Conservation (phyloP, 1,139 yeast species). For the Candida sojae region DNA sequence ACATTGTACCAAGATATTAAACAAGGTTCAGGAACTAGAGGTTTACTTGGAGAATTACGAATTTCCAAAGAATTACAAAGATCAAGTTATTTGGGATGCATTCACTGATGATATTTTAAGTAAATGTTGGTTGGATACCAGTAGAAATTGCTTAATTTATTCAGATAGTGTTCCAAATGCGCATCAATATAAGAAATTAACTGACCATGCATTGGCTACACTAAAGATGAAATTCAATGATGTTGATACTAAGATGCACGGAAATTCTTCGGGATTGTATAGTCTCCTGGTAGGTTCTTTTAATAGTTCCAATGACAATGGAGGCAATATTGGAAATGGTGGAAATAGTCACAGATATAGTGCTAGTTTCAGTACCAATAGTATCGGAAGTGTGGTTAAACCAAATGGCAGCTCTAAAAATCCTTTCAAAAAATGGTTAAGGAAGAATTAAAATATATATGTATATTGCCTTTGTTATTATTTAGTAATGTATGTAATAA, state of each 20-base stretch:
- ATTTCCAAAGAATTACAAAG: constrained; percentile 33
- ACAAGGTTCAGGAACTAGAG: constrained; percentile 37
- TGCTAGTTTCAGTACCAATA: constrained; percentile 24
- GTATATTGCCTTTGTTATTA: too few species aligned
- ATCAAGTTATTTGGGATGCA: constrained; percentile 29
- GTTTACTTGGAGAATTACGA: constrained; percentile 39
- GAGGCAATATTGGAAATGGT: not conserved
- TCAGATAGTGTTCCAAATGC: constrained; percentile 16
- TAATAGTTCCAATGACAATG: not conserved
- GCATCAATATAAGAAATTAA: constrained; percentile 19
- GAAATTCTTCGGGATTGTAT: not conserved
- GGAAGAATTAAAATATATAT: constrained; percentile 14
- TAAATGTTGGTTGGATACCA: constrained; percentile 30
- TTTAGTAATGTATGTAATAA: too few species aligned
- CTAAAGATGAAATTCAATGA: constrained; percentile 35
- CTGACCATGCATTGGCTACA: constrained; percentile 33
- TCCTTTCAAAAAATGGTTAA: constrained; percentile 42
- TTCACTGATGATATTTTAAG: constrained; percentile 35
- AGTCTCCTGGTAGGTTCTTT: not conserved
- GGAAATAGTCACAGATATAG: constrained; percentile 3
- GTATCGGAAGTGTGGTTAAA: constrained; percentile 25
- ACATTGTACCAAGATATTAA: constrained; percentile 42
- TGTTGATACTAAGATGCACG: constrained; percentile 6
- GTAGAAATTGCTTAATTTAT: constrained; percentile 35
- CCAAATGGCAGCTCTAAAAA: constrained; percentile 24